These are phyloP conservation scores for Colletotrichum theobromicola DNA, from an alignment of 2,329 filamentous ascomycete genomes.

Conservation along the genomic window DNA sequence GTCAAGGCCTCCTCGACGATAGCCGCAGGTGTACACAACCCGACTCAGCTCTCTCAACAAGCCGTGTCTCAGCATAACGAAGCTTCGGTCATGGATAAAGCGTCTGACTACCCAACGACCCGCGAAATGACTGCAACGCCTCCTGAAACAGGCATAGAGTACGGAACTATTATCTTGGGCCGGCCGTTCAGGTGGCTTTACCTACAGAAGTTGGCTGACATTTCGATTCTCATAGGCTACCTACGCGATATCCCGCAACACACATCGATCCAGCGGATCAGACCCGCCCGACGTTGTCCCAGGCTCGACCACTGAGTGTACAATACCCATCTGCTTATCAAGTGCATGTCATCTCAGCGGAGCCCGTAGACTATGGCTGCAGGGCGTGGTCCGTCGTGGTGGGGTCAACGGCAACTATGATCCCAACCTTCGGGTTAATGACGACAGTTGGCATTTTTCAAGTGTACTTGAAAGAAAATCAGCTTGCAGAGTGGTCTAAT, in stretches of 20 bases:
- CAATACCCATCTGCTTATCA: not conserved
- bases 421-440: constrained; percentile 31
- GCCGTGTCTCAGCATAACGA: not conserved
- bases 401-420: constrained; percentile 6
- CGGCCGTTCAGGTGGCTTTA: not conserved
- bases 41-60: not conserved
- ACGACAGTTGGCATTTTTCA: constrained; percentile 33
- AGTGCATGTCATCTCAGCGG: constrained; percentile 28
- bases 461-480: constrained; percentile 29
- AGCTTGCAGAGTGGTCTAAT: constrained; percentile 23
- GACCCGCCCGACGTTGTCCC: constrained; percentile 22
- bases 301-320: not conserved
- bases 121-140: not conserved
- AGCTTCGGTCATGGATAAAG: not conserved
- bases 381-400: constrained; percentile 9
- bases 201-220: not conserved
- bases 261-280: constrained; percentile 25
- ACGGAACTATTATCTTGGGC: not conserved
- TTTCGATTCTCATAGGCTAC: not conserved
- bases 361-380: constrained; percentile 9
- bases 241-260: not conserved
- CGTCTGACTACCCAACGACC: not conserved
- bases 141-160: not conserved
- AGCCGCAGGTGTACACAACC: not conserved
- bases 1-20: not conserved